A percentile compares a stretch with the other conserved stretches of the same genome.
Evolutionary conservation across 192 early-diverging fungal genomes (phyloP).

Genomic region (Paraglomus brasilianum): DNA sequence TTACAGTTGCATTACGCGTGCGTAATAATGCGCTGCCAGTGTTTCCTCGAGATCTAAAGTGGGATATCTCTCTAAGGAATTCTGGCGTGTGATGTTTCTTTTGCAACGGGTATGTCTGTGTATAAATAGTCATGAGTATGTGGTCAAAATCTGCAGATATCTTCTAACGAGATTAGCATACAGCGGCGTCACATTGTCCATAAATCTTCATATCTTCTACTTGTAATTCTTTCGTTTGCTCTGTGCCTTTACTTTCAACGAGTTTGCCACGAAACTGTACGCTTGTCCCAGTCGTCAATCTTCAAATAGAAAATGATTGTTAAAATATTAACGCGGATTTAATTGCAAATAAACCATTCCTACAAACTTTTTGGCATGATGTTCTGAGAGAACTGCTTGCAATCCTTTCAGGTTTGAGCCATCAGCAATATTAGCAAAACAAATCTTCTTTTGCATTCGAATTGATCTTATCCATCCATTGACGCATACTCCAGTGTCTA

Average conservation of each 20-base stretch:
- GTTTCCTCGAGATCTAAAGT: constrained; percentile 74
- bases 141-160: background rate
- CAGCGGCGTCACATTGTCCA: constrained; percentile 61
- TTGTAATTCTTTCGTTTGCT: constrained; percentile 72
- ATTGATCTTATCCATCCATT: constrained; percentile 84
- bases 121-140: background rate
- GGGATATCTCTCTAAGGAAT: constrained; percentile 73
- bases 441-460: constrained; percentile 72
- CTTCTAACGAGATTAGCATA: constrained; percentile 23
- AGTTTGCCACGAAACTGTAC: constrained; percentile 71
- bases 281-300: constrained; percentile 69
- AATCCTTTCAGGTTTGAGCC: constrained; percentile 70
- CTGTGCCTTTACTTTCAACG: constrained; percentile 62
- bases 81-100: constrained; percentile 79
- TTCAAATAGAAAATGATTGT: constrained; percentile 7
- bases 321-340: constrained; percentile 22
- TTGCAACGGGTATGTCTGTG: constrained; percentile 78
- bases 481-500: constrained; percentile 46
- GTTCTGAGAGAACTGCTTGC: constrained; percentile 60
- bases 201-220: constrained; percentile 54
- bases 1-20: constrained; percentile 63
- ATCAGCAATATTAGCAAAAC: constrained; percentile 78
- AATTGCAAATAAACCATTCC: background rate
- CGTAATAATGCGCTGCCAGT: constrained; percentile 72
- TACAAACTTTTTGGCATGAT: constrained; percentile 56